Evolutionary conservation across 2,329 filamentous ascomycete species (phyloP), one percentile per base, ranked within the genome.

Genomic region (Amauroascus niger): DNA sequence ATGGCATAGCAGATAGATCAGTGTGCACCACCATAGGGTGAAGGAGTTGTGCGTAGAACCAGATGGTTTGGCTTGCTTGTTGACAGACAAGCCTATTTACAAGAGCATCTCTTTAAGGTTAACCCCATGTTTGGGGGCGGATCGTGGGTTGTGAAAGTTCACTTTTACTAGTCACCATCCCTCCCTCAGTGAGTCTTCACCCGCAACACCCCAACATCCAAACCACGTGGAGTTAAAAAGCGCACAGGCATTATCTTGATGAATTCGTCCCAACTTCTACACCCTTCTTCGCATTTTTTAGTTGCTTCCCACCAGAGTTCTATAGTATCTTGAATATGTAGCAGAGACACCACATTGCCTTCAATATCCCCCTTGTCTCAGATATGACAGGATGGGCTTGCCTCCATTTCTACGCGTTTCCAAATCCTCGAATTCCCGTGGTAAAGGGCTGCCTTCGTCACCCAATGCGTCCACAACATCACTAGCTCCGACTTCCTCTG

Each of bases 341-440:
- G 48, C 39, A n/a, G 24, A 28, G 16, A 35, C 6, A 30, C 44
- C 4, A 3, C 3, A 35, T 18, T 52, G 1, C 22, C 13, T 35
- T 20, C n/a, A 13, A 24, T 4, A 1, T 9, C 8, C 13, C 6
- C 20, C 18, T 32, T 14, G 2, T n/a, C n/a, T n/a, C 20, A 41
- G 2, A 39, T 11, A 26, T 6, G 40, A 28, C 41, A 52, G 40
- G 18, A 52, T 52, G 50, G 50, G 54, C 48, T 40, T 47, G 35
- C 18, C 14, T 49, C 39, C 35, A 41, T 41, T 55, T 43, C 33
- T 33, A 11, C 33, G 50, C 20, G 28, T 22, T 30, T 51, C 40
- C 26, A 52, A 55, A 49, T 37, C 52, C 22, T 43, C 14, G 26
- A 55, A n/a, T 45, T 56, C 47, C 16, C 37, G 35, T 39, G 22